These are phyloP conservation scores for Colletotrichum sidae DNA, from an alignment of 2,329 filamentous ascomycete genomes.

Conservation along the genomic window DNA sequence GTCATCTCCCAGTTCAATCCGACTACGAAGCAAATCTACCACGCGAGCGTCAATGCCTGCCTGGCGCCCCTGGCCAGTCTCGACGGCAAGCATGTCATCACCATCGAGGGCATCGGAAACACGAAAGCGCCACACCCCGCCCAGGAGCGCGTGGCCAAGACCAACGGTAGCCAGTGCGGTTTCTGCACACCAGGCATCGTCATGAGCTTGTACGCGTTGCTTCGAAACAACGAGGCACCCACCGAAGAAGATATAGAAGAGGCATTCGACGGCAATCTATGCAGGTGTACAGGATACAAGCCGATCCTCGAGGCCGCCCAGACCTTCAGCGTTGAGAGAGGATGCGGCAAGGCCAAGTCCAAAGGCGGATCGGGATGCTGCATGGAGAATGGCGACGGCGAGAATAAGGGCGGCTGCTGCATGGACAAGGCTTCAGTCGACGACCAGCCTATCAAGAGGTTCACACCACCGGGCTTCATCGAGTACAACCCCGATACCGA, in stretches of 20 bases:
- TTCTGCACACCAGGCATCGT: constrained; percentile 99
- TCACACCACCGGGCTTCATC: constrained; percentile 91
- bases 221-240: constrained; percentile 85
- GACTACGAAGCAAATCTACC: constrained; percentile 91
- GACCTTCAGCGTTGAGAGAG: constrained; percentile 75
- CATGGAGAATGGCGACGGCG: constrained; percentile 70
- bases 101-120: constrained; percentile 94
- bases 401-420: constrained; percentile 67
- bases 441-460: constrained; percentile 70
- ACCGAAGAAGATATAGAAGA: constrained; percentile 90
- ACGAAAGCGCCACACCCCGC: constrained; percentile 87
- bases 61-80: constrained; percentile 91
- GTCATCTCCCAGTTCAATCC: constrained; percentile 95
- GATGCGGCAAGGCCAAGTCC: constrained; percentile 61
- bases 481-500: constrained; percentile 94
- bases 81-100: constrained; percentile 98
- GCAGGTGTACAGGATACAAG: constrained; percentile 93
- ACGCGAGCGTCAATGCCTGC: constrained; percentile 97
- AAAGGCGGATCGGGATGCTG: constrained; percentile 73
- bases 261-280: constrained; percentile 96
- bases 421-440: constrained; percentile 67
- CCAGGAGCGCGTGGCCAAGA: constrained; percentile 90
- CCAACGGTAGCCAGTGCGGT: constrained; percentile 91
- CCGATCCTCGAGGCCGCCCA: constrained; percentile 95
- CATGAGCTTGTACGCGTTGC: constrained; percentile 94